phyloP scores from a whole-genome alignment of 208 protist species.

The Trypanosoma congolense region DNA sequence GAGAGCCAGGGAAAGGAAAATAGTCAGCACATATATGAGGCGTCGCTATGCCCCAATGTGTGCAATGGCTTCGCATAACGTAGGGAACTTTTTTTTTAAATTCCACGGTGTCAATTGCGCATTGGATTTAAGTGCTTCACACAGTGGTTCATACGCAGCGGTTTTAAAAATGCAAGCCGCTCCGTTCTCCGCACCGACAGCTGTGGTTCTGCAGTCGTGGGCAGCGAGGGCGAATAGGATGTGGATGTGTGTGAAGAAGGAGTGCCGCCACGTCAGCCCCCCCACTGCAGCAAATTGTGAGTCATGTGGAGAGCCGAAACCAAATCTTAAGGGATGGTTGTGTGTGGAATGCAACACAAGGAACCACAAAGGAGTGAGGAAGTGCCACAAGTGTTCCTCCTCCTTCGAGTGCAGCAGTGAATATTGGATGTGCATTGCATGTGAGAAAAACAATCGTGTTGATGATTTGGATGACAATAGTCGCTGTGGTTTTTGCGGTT shows the following conservation, averaged over 20 bases:
- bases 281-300: conserved; percentile 31
- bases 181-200: conserved; percentile 11
- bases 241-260: conserved; percentile 80
- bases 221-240: conserved; percentile 28
- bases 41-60: too few relatives aligned
- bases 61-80: too few relatives aligned
- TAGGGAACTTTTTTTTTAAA: too few relatives aligned
- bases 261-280: conserved; percentile 59
- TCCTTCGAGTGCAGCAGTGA: conserved; percentile 35
- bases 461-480: conserved; percentile 86
- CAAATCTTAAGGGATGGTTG: conserved; percentile 67
- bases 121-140: too few relatives aligned
- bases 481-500: conserved; percentile 75
- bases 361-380: conserved; percentile 73
- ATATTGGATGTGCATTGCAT: conserved; percentile 84
- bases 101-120: too few relatives aligned
- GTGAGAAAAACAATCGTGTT: conserved; percentile 82
- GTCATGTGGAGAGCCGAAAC: conserved; percentile 50
- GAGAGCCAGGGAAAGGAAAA: too few relatives aligned
- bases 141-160: neutral
- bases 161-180: neutral
- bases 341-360: conserved; percentile 53
- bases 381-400: conserved; percentile 61
- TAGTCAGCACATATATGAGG: too few relatives aligned
- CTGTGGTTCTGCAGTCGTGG: conserved; percentile 58